A percentile compares a stretch with the other conserved stretches of the same genome.
These are phyloP conservation scores for Fraxinus cuspidata DNA, from an alignment of 257 asterid species.

Conservation along the genomic window DNA sequence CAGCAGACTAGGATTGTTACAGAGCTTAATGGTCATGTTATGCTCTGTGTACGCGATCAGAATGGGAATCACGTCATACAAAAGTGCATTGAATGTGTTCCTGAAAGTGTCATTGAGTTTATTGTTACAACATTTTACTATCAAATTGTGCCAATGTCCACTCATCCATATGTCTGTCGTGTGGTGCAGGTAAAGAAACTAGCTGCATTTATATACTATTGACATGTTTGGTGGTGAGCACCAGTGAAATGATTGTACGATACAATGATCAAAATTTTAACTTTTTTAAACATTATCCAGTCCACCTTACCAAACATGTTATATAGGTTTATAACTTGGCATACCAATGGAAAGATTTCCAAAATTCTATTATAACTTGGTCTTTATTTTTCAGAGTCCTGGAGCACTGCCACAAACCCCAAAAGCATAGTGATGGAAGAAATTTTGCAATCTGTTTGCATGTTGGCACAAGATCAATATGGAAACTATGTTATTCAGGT, in stretches of 20 bases:
- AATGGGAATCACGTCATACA: slow-evolving; percentile 90
- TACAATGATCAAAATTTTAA: too few relatives aligned
- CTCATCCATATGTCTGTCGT: slow-evolving; percentile 88
- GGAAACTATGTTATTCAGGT: slow-evolving; percentile 89
- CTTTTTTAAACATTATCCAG: too few relatives aligned
- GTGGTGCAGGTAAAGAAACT: slow-evolving; percentile 62
- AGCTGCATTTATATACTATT: too few relatives aligned
- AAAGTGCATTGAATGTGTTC: slow-evolving; percentile 74
- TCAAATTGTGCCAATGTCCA: slow-evolving; percentile 68
- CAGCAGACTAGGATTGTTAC: slow-evolving; percentile 70
- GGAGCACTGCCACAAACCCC: slow-evolving; percentile 62
- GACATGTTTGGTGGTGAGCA: too few relatives aligned
- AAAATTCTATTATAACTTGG: background rate
- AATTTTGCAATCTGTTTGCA: slow-evolving; percentile 59
- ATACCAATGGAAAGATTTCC: background rate
- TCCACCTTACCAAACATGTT: too few relatives aligned
- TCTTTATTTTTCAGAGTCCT: slow-evolving; percentile 44
- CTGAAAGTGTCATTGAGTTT: slow-evolving; percentile 64
- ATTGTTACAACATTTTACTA: slow-evolving; percentile 57
- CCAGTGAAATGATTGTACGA: too few relatives aligned
- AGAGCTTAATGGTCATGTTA: slow-evolving; percentile 77
- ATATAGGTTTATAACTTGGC: background rate
- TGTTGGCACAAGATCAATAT: slow-evolving; percentile 80
- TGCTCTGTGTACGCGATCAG: slow-evolving; percentile 88
- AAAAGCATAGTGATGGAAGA: slow-evolving; percentile 63